Percentiles rank a stretch among this genome's conserved stretches.
phyloP scores from a whole-genome alignment of 148 eudicot species.

The Agrostemma githago region DNA sequence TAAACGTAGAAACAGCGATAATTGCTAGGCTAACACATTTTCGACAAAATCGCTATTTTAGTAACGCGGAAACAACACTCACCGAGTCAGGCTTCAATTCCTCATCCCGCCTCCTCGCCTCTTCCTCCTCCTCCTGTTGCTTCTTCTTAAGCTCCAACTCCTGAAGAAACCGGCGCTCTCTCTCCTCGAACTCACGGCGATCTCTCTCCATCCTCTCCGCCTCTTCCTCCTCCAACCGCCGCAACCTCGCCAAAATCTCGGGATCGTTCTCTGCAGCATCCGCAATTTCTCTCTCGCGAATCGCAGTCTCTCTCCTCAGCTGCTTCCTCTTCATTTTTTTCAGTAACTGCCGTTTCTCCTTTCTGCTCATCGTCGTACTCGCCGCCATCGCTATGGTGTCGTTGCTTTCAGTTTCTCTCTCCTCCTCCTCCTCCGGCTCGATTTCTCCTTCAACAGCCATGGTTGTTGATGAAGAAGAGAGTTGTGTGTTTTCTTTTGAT shows the following conservation, averaged over 20 bases:
- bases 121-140: conserved; percentile 32
- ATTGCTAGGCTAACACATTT: neutral
- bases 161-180: conserved; percentile 54
- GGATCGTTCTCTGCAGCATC: conserved; percentile 61
- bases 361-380: conserved; percentile 32
- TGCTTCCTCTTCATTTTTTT: conserved; percentile 88
- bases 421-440: neutral
- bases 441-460: conserved; percentile 7
- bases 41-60: neutral
- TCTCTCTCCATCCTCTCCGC: conserved; percentile 60
- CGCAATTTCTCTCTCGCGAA: conserved; percentile 49
- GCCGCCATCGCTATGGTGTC: conserved; percentile 1
- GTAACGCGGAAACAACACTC: conserved; percentile 4
- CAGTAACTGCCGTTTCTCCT: conserved; percentile 67
- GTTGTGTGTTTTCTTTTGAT: neutral
- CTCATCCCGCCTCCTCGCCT: conserved; percentile 28
- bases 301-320: conserved; percentile 59
- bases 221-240: conserved; percentile 51
- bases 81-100: conserved; percentile 42
- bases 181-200: conserved; percentile 59
- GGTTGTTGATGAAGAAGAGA: neutral
- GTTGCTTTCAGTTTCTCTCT: conserved; percentile 9
- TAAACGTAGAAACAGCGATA: too few species aligned
- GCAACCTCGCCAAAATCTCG: conserved; percentile 45
- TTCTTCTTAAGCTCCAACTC: conserved; percentile 41